Percentiles rank a stretch among this genome's conserved stretches.
Conservation (phyloP, 2,329 filamentous ascomycete species). For the Phialocephala subalpina region DNA sequence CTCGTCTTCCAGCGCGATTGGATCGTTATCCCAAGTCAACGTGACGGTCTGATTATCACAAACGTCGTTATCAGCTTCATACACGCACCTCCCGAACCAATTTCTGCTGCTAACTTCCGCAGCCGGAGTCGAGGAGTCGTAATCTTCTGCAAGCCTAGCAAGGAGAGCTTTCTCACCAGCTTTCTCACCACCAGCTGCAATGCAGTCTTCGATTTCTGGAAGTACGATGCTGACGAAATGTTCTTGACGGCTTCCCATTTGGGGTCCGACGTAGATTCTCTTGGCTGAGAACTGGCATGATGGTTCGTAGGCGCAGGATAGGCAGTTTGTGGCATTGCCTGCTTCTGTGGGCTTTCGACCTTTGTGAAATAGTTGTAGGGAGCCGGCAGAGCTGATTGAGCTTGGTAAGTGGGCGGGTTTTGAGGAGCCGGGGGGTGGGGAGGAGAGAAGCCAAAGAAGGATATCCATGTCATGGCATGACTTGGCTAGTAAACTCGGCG, state of each 20-base stretch:
- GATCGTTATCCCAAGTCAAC: constrained; percentile 83
- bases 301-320: constrained; percentile 76
- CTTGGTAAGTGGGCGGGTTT: constrained; percentile 74
- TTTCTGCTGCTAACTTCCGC: constrained; percentile 58
- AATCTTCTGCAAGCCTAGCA: constrained; percentile 55
- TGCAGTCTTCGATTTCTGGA: constrained; percentile 85
- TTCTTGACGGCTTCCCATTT: constrained; percentile 66
- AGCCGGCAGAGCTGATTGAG: constrained; percentile 76
- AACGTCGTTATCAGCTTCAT: constrained; percentile 90
- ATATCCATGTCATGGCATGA: constrained; percentile 96
- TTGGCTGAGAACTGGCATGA: constrained; percentile 86
- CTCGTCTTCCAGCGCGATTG: constrained; percentile 41
- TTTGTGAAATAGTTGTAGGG: constrained; percentile 78
- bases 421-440: constrained; percentile 50
- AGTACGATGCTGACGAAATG: constrained; percentile 79
- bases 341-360: constrained; percentile 78
- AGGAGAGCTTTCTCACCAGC: constrained; percentile 55
- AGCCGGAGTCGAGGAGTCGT: constrained; percentile 57
- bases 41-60: constrained; percentile 92
- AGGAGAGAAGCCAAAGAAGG: constrained; percentile 89
- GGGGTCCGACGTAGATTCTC: constrained; percentile 64
- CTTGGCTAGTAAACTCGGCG: constrained; percentile 86
- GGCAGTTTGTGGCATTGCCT: constrained; percentile 83
- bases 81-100: constrained; percentile 96
- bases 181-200: constrained; percentile 51